Conservation (phyloP, 177 flowering plant species). For the Telopea speciosissima region DNA sequence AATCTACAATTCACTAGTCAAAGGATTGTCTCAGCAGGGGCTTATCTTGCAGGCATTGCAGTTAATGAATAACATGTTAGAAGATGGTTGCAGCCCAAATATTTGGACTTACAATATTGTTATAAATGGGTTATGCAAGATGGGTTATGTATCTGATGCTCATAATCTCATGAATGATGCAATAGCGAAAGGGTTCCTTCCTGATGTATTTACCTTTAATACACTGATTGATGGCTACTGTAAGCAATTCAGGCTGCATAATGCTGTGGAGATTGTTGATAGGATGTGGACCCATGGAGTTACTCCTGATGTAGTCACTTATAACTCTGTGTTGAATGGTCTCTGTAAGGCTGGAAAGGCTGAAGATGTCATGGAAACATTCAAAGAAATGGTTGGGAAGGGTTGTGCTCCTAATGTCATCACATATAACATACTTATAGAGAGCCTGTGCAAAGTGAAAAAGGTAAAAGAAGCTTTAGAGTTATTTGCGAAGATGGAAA, state of each 20-base stretch:
- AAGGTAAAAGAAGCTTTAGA: conserved; percentile 55
- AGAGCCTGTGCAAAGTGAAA: conserved; percentile 64
- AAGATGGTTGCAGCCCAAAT: conserved; percentile 55
- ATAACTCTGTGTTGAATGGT: conserved; percentile 73
- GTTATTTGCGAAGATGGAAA: conserved; percentile 44
- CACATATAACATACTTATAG: conserved; percentile 69
- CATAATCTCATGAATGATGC: conserved; percentile 52
- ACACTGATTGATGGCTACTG: conserved; percentile 81
- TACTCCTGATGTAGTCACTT: conserved; percentile 79
- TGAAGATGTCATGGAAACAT: conserved; percentile 65
- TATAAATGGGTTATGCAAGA: conserved; percentile 79
- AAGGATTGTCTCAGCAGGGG: conserved; percentile 72
- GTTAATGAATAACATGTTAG: conserved; percentile 66
- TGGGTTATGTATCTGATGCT: conserved; percentile 72
- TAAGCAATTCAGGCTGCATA: conserved; percentile 52
- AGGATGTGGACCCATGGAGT: conserved; percentile 66
- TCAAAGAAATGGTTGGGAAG: conserved; percentile 52
- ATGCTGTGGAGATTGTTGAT: conserved; percentile 51
- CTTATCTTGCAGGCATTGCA: conserved; percentile 64
- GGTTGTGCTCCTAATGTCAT: conserved; percentile 64
- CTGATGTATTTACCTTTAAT: conserved; percentile 82
- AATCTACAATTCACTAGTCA: conserved; percentile 66
- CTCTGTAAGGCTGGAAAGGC: conserved; percentile 68
- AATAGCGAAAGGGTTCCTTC: conserved; percentile 58
- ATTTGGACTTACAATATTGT: conserved; percentile 83